Conservation (phyloP, 768 basidiomycete species). For the Calocera viscosa region DNA sequence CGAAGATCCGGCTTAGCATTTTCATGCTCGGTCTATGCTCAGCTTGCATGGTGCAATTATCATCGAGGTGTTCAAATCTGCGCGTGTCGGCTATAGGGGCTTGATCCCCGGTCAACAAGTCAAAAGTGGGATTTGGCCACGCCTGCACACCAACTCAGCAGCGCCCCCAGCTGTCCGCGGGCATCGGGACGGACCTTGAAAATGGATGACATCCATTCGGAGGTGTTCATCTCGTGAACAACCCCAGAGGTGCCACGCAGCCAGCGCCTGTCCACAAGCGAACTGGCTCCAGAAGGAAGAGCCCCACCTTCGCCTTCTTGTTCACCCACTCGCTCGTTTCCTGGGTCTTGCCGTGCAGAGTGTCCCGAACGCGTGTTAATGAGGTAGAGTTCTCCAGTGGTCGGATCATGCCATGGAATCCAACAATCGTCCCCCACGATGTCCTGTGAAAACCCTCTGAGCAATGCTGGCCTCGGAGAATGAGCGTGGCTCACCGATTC, state of each 20-base stretch:
- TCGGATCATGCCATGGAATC: slow-evolving; percentile 47
- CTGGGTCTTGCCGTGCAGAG: slow-evolving; percentile 31
- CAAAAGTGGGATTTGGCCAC: slow-evolving; percentile 34
- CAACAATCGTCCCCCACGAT: not conserved
- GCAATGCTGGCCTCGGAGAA: not conserved
- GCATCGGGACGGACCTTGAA: slow-evolving; percentile 36
- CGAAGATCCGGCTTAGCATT: not conserved
- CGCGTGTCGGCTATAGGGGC: not conserved
- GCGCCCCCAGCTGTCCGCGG: not conserved
- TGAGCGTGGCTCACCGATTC: not conserved
- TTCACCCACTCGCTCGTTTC: slow-evolving; percentile 14
- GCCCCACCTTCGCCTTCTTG: not conserved
- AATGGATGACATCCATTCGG: slow-evolving; percentile 53
- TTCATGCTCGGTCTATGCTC: not conserved
- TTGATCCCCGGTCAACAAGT: slow-evolving; percentile 11
- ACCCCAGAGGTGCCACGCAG: slow-evolving; percentile 15
- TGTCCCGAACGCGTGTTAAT: slow-evolving; percentile 60
- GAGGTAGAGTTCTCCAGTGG: slow-evolving; percentile 44
- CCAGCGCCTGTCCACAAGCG: slow-evolving; percentile 10
- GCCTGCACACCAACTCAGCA: slow-evolving; percentile 10
- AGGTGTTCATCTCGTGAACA: slow-evolving; percentile 26
- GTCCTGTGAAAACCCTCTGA: not conserved
- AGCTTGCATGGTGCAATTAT: not conserved
- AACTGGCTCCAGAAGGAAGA: not conserved
- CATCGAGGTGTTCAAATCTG: not conserved